phyloP scores from a whole-genome alignment of 257 asterid species.

The Linderniella brevidens region DNA sequence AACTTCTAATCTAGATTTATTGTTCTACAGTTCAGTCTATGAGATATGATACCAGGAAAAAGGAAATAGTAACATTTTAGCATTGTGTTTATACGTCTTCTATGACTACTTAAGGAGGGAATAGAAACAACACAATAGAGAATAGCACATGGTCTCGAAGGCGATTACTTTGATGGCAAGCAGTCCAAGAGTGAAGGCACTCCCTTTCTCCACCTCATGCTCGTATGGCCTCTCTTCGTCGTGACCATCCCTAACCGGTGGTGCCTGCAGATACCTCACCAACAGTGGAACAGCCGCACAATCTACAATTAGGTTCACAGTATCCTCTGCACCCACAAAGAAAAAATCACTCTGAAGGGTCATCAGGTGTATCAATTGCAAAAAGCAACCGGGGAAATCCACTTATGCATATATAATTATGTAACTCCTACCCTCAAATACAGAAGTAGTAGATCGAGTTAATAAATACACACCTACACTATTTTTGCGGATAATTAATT shows the following conservation, averaged over 20 bases:
- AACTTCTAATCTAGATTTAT: too few species aligned
- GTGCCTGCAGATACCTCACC: conserved; percentile 68
- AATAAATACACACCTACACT: too few species aligned
- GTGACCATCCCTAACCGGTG: conserved; percentile 36
- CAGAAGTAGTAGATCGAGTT: too few species aligned
- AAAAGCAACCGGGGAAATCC: not conserved
- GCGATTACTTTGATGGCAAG: conserved; percentile 72
- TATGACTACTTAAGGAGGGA: not conserved
- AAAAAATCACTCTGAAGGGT: conserved; percentile 10
- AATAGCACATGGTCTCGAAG: conserved; percentile 6
- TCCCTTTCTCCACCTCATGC: conserved; percentile 97
- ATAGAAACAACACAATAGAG: not conserved
- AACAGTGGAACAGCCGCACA: conserved; percentile 81
- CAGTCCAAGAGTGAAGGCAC: conserved; percentile 95
- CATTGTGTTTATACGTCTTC: too few species aligned
- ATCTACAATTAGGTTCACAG: conserved; percentile 72
- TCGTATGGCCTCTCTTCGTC: conserved; percentile 28
- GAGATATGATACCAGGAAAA: too few species aligned
- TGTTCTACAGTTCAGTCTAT: too few species aligned
- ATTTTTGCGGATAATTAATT: too few species aligned
- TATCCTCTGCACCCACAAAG: conserved; percentile 60
- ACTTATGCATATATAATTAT: not conserved
- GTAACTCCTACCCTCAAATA: too few species aligned
- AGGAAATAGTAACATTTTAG: too few species aligned
- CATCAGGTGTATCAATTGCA: not conserved